Evolutionary conservation across 1,139 yeast genomes (phyloP), one percentile per base, ranked within the genome.

Genomic region (Pichia sp.): DNA sequence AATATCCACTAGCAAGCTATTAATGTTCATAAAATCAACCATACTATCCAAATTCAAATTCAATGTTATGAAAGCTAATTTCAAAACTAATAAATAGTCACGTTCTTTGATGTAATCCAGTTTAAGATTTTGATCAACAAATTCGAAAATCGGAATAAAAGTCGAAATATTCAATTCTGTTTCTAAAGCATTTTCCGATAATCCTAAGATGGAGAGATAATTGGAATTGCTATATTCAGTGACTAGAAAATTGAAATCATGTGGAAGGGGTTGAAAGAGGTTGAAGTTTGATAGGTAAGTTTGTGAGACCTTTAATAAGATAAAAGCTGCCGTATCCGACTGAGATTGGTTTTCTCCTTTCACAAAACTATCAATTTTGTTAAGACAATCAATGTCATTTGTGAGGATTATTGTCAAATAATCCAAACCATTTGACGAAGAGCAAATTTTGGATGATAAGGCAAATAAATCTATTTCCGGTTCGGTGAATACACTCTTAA

Each of bases 111-210:
- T 26, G 28, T 60, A 59, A 42, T 65, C 58, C 6, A 65, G 43
- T 36, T 65, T 44, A 52, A 66, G 47, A 40, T 58, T 60, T 36
- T 68, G 72, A 49, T 68, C 71, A 34, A 67, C 53, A 2, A 67
- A 36, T 47, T 69, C 72, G 62, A 67, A 66, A 5, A 46, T 37
- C 42, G 52, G 54, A 45, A 38, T 32, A 4, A 51, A 32, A 1
- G 52, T 45, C 5, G 43, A 31, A 9, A 41, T 39, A 23, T 32
- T 39, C 16, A 51, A 11, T 33, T 48, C 39, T 8, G 37, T 36
- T 3, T 32, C 4, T n/a, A 16, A 31, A 1, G 33, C 29, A 4
- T 37, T 26, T 5, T 45, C 43, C 1, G 39, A 33, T 7, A 47
- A 36, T n/a, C 53, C 52, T 16, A 44, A 28, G 29, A 47, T 41